Base-by-base conservation (phyloP, 805 yeast species). In the Brettanomyces bruxellensis region DNA sequence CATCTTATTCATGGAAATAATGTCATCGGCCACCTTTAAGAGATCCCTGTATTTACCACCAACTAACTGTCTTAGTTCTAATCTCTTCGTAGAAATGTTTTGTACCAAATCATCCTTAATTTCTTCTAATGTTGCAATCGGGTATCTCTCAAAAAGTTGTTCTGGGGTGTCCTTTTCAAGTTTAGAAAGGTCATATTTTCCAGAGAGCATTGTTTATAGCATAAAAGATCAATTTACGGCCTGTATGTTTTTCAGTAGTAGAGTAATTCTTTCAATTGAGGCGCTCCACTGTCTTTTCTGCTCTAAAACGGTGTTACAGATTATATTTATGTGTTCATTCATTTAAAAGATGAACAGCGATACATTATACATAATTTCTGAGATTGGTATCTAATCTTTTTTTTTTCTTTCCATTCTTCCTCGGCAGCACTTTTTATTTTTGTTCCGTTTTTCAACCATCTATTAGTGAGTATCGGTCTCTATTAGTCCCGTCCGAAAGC, bases 11-110 rank as follows among this genome's bases (percentile, higher is more conserved):
- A 66, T 64, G 4, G 52, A 50, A 25, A 65, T 61, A 4, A 66
- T 64, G 48, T 66, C 62, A 52, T 66, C 69, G 1, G 69, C 69
- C 22, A 63, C 69, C 30, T 59, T 55, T 12, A 66, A 45, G 38
- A 66, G 53, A 44, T 66, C 69, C 43, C 69, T 51, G 43, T 66
- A 66, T 45, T 65, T 66, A 40, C 45, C 49, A 11, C 68, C 68
- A 32, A 66, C 69, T 30, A 65, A 45, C 9, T 53, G 40, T 25
- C 67, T 51, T 36, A 66, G 54, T 40, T 62, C 61, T 13, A 48
- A 44, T 39, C 53, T 55, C 40, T 58, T 60, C 4, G 24, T 28
- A 32, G 43, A 43, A 2, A 60, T 56, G 40, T 60, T 62, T 13
- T 45, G 47, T 3, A 47, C 43, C 14, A 64, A 46, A 36, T 49